Evolutionary conservation across 1,284 basidiomycete genomes (phyloP), one percentile per base, ranked within the genome.

Genomic region (Sporisorium iseilematis-ciliati): DNA sequence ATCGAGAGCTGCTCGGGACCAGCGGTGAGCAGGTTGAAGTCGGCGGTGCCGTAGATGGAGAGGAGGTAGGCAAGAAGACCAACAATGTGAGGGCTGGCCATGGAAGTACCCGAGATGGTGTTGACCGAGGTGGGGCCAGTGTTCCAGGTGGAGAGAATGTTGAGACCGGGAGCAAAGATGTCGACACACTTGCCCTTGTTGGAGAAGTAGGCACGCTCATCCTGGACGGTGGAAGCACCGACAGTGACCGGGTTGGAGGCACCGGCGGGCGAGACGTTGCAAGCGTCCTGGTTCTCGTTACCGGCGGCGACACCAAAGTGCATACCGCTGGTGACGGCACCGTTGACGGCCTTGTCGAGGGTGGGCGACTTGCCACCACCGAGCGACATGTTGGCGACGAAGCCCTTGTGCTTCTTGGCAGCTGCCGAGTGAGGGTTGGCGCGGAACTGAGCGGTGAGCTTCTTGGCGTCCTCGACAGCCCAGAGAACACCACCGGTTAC

Each of bases 361-460:
- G 93, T 90, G 43, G 88, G 89, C n/a, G 93, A 94, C 88, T 95
- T 96, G 79, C 93, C 93, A 83, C 96, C 96, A 76, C 96, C 96
- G 59, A 99, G 91, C 85, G 92, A 93, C 96, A 99, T 97, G 89
- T 96, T 97, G 70, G 93, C 94, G 77, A 98, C 95, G 42, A 95
- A 96, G 41, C 96, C 96, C 88, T 95, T 95, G 89, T 93, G 91
- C 68, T 88, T 88, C 77, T 79, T 79, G 71, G 91, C 91, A 84
- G 89, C 90, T 59, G 91, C 91, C n/a, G 89, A 89, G 56, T 85
- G 87, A 63, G 87, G 89, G 79, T 90, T 85, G 86, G 94, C 91
- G 16, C 89, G 88, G 21, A 87, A 88, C 45, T 92, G 91, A 14
- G 72, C 65, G 23, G 88, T 88, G 33, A 85, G 86, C 2, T 89